Percentiles rank a stretch among this genome's conserved stretches.
Evolutionary conservation across 345 rosid species (phyloP).

Genomic region (Pseudoturritis turrita): DNA sequence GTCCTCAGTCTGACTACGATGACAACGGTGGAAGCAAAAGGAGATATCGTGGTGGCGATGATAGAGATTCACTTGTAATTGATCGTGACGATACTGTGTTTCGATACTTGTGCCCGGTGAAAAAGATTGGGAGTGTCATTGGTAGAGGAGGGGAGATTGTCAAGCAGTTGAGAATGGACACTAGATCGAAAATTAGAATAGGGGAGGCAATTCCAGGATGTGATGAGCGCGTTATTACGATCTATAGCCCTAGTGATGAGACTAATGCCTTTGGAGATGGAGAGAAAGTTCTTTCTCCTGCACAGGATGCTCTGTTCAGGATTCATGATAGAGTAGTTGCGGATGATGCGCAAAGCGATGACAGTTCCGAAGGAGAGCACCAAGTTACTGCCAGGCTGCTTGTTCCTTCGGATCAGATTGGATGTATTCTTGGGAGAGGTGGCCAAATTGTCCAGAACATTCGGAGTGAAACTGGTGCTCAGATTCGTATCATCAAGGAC

Average conservation of each 20-base stretch:
- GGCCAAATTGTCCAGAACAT: conserved; percentile 88
- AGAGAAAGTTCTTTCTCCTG: conserved; percentile 59
- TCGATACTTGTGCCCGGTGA: conserved; percentile 75
- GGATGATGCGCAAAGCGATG: conserved; percentile 61
- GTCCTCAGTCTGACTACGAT: conserved; percentile 60
- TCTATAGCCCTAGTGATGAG: conserved; percentile 83
- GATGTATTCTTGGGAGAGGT: conserved; percentile 92
- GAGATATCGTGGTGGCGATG: conserved; percentile 63
- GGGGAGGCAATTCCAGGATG: conserved; percentile 73
- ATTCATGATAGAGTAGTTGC: conserved; percentile 83
- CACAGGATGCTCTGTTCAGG: conserved; percentile 88
- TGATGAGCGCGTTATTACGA: conserved; percentile 92
- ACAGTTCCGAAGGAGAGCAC: conserved; percentile 50
- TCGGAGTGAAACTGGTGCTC: conserved; percentile 85
- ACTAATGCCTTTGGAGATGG: conserved; percentile 62
- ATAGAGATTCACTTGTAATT: conserved; percentile 59
- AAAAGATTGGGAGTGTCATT: conserved; percentile 90
- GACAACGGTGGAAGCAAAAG: conserved; percentile 66
- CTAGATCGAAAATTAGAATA: conserved; percentile 80
- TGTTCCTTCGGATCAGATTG: conserved; percentile 98
- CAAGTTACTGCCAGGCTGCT: conserved; percentile 74
- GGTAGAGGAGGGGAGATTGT: conserved; percentile 96
- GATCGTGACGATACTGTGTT: conserved; percentile 74
- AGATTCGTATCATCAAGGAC: conserved; percentile 88
- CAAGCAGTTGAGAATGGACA: conserved; percentile 78